A percentile compares a stretch with the other conserved stretches of the same genome.
phyloP scores from a whole-genome alignment of 2,329 filamentous ascomycete genomes.

The Botrytis fragariae region DNA sequence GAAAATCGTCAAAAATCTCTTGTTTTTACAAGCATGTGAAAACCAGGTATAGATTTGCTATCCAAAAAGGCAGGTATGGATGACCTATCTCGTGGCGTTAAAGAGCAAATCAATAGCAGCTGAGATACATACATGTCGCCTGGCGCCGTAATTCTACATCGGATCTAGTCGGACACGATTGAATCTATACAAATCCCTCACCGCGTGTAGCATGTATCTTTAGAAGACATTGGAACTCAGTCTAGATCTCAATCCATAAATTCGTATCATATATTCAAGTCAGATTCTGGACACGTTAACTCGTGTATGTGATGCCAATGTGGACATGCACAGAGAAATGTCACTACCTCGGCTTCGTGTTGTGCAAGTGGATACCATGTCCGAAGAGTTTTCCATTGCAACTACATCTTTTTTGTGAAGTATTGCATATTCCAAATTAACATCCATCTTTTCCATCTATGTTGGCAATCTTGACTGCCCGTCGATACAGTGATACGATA shows the following conservation, averaged over 20 bases:
- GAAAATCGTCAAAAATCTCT: neutral
- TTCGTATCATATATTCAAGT: neutral
- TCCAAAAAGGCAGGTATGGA: neutral
- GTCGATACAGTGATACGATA: neutral
- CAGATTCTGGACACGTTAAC: neutral
- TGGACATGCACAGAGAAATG: neutral
- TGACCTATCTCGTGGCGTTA: no score
- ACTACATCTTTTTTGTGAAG: neutral
- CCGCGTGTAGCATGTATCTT: neutral
- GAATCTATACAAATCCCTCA: neutral
- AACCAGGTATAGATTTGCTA: neutral
- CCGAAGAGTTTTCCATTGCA: neutral
- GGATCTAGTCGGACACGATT: neutral
- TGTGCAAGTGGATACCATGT: neutral
- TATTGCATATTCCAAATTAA: neutral
- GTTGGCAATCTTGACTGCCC: neutral
- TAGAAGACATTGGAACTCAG: neutral
- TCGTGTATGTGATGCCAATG: neutral
- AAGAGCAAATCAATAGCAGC: neutral
- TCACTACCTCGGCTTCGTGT: neutral
- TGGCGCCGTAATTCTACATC: neutral
- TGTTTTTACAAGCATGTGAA: neutral
- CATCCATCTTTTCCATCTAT: neutral
- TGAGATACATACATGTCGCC: neutral
- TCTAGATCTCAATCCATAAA: neutral